phyloP scores from a whole-genome alignment of 371 early-diverging fungal species.

The Mucor lusitanicus region DNA sequence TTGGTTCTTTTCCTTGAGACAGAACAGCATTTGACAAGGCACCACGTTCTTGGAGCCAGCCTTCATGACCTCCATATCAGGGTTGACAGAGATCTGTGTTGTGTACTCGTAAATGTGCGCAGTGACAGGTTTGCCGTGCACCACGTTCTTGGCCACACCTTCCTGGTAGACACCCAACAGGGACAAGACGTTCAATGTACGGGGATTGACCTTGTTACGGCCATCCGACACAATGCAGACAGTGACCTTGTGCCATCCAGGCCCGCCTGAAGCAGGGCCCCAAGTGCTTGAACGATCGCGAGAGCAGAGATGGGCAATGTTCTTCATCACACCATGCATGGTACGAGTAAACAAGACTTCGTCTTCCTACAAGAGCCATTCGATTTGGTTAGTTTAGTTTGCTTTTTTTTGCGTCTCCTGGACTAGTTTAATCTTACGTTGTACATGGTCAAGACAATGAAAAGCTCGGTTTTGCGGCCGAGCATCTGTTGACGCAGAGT shows the following conservation, averaged over 20 bases:
- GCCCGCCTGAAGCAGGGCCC: slow-evolving; percentile 52
- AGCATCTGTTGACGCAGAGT: slow-evolving; percentile 80
- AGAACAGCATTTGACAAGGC: slow-evolving; percentile 89
- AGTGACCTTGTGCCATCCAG: slow-evolving; percentile 90
- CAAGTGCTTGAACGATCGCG: slow-evolving; percentile 79
- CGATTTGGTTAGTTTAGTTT: background rate
- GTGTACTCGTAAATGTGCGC: slow-evolving; percentile 96
- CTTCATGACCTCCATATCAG: slow-evolving; percentile 61
- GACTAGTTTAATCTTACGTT: slow-evolving; percentile 58
- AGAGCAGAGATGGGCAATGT: slow-evolving; percentile 86
- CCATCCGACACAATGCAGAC: slow-evolving; percentile 90
- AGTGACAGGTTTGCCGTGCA: slow-evolving; percentile 65
- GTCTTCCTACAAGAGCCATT: slow-evolving; percentile 65
- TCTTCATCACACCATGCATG: slow-evolving; percentile 87
- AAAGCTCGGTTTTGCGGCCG: slow-evolving; percentile 80
- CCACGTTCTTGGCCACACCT: slow-evolving; percentile 78
- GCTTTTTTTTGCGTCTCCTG: background rate
- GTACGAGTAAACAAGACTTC: slow-evolving; percentile 89
- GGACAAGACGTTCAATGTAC: slow-evolving; percentile 79
- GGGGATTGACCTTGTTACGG: slow-evolving; percentile 74
- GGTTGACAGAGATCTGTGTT: slow-evolving; percentile 77
- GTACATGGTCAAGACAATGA: slow-evolving; percentile 93
- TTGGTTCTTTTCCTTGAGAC: slow-evolving; percentile 87
- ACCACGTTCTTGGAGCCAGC: slow-evolving; percentile 64
- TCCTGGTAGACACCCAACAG: slow-evolving; percentile 93